These are phyloP conservation scores for Leptographium flavum DNA, from an alignment of 2,329 filamentous ascomycete species.

Conservation along the genomic window DNA sequence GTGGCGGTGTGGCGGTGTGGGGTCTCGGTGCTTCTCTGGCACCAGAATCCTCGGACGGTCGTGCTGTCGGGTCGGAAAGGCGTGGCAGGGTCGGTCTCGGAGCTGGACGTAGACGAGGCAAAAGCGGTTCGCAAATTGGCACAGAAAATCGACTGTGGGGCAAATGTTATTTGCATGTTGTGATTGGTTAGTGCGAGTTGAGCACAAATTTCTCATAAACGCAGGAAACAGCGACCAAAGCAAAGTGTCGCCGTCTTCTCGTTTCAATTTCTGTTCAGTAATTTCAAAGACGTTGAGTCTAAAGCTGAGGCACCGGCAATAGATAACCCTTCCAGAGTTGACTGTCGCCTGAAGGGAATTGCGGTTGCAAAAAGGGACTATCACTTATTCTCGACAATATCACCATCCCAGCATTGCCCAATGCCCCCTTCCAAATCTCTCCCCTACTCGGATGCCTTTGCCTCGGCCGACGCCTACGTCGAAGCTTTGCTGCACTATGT, in stretches of 20 bases:
- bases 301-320: too few species aligned
- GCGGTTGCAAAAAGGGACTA: too few species aligned
- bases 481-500: conserved; percentile 64
- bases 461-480: conserved; percentile 61
- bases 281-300: too few species aligned
- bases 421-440: conserved; percentile 27
- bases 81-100: background rate
- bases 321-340: too few species aligned
- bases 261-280: background rate
- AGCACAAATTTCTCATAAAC: background rate
- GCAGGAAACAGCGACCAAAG: too few species aligned
- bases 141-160: background rate
- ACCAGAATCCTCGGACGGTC: background rate
- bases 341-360: too few species aligned
- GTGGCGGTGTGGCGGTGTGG: background rate
- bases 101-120: background rate
- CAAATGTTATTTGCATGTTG: background rate
- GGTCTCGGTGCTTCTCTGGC: too few species aligned
- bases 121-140: background rate
- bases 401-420: too few species aligned
- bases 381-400: too few species aligned
- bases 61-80: too few species aligned
- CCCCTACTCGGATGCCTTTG: conserved; percentile 58
- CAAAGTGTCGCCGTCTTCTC: too few species aligned
- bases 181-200: background rate